Evolutionary conservation across 768 basidiomycete genomes (phyloP).

Genomic region (Strobilomyces confusus): DNA sequence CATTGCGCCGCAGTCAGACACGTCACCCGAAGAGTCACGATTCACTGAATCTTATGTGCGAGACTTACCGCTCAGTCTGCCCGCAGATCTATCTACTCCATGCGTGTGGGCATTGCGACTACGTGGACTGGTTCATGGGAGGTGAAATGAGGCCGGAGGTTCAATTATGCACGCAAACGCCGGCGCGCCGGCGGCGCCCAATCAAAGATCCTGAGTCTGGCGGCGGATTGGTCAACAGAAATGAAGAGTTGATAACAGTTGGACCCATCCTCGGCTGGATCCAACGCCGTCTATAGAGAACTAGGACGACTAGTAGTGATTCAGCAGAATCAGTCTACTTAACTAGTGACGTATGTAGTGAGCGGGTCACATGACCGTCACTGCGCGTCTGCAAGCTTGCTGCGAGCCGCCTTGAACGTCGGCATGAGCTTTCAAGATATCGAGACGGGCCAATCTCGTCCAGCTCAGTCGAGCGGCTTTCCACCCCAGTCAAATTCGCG

Average conservation of each 20-base stretch:
- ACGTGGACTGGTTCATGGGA: too few relatives aligned
- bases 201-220: too few relatives aligned
- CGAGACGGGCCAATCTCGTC: constrained; percentile 38
- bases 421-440: constrained; percentile 52
- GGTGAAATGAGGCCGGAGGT: too few relatives aligned
- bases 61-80: neutral
- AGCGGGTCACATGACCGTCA: neutral
- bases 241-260: too few relatives aligned
- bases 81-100: neutral
- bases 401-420: neutral
- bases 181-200: too few relatives aligned
- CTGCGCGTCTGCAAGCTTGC: neutral
- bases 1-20: neutral
- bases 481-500: constrained; percentile 40
- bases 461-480: constrained; percentile 23
- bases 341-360: too few relatives aligned
- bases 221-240: too few relatives aligned
- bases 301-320: too few relatives aligned
- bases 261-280: too few relatives aligned
- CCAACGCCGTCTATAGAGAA: too few relatives aligned
- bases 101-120: neutral
- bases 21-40: neutral
- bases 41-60: neutral
- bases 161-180: too few relatives aligned
- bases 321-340: too few relatives aligned